A percentile compares a stretch with the other conserved stretches of the same genome.
Evolutionary conservation across 106 monocot genomes (phyloP).

Genomic region (Ottelia alismoides): DNA sequence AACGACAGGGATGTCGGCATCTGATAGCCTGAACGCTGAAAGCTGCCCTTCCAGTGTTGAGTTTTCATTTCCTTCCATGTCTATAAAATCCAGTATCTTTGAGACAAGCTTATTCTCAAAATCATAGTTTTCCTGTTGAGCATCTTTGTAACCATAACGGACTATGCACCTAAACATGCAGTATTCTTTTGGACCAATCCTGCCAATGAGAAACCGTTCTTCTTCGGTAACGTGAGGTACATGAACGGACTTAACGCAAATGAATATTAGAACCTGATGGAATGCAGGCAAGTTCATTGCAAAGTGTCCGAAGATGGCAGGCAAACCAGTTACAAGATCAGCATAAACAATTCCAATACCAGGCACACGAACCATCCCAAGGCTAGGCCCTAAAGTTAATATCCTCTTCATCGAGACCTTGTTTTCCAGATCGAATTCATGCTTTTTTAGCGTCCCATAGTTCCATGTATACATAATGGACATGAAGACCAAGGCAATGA

Average conservation of each 20-base stretch:
- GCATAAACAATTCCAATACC: slow-evolving; percentile 65
- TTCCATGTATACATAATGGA: slow-evolving; percentile 67
- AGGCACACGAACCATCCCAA: slow-evolving; percentile 75
- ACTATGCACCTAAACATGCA: slow-evolving; percentile 61
- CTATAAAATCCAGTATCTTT: slow-evolving; percentile 39
- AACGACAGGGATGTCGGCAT: not conserved
- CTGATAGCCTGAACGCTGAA: not conserved
- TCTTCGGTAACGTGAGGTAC: slow-evolving; percentile 34
- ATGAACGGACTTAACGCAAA: slow-evolving; percentile 61
- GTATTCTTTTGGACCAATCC: slow-evolving; percentile 56
- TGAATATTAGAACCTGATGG: slow-evolving; percentile 64
- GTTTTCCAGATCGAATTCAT: slow-evolving; percentile 66
- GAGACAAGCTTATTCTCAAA: slow-evolving; percentile 52
- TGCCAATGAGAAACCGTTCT: slow-evolving; percentile 43
- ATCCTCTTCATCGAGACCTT: slow-evolving; percentile 57
- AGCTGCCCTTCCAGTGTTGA: slow-evolving; percentile 1
- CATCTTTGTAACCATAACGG: slow-evolving; percentile 48
- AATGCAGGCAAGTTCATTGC: slow-evolving; percentile 77
- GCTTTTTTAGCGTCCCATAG: slow-evolving; percentile 56
- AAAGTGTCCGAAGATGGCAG: slow-evolving; percentile 69
- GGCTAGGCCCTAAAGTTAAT: slow-evolving; percentile 40
- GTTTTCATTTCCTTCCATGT: slow-evolving; percentile 22
- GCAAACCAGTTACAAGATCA: slow-evolving; percentile 57
- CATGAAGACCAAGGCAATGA: slow-evolving; percentile 46
- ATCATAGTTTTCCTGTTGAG: slow-evolving; percentile 34